Percentiles rank a stretch among this genome's conserved stretches.
phyloP scores from a whole-genome alignment of 192 early-diverging fungal species.

The Entomortierella chlamydospora region DNA sequence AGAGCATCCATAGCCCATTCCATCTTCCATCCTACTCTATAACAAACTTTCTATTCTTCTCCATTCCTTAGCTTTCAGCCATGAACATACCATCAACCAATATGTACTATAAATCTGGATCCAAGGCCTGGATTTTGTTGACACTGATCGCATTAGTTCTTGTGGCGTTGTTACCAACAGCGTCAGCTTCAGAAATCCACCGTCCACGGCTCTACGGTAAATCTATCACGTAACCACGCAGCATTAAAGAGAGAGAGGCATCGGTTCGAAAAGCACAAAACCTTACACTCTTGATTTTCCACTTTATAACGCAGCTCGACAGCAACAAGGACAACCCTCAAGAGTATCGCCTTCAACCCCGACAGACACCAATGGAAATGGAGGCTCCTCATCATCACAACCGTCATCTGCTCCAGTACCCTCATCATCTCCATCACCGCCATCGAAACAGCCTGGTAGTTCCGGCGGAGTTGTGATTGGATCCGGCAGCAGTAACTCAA shows the following conservation, averaged over 20 bases:
- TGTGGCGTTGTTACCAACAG: neutral
- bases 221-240: no score
- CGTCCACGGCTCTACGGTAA: conserved; percentile 1
- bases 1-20: no score
- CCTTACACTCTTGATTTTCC: no score
- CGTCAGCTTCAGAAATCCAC: neutral
- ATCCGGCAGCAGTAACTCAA: neutral
- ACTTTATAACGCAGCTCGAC: neutral
- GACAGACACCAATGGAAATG: neutral
- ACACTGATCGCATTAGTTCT: neutral
- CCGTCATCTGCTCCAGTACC: neutral
- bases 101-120: no score
- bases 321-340: neutral
- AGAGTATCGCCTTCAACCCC: neutral
- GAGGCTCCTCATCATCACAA: neutral
- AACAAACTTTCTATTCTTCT: no score
- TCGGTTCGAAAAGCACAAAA: no score
- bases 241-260: no score
- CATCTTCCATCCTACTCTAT: no score
- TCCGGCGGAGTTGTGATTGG: conserved; percentile 5
- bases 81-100: neutral
- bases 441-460: conserved; percentile 1
- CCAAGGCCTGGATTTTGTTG: neutral
- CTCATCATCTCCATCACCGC: neutral
- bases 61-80: no score